phyloP scores from a whole-genome alignment of 768 basidiomycete genomes.

The Serendipita vermifera region DNA sequence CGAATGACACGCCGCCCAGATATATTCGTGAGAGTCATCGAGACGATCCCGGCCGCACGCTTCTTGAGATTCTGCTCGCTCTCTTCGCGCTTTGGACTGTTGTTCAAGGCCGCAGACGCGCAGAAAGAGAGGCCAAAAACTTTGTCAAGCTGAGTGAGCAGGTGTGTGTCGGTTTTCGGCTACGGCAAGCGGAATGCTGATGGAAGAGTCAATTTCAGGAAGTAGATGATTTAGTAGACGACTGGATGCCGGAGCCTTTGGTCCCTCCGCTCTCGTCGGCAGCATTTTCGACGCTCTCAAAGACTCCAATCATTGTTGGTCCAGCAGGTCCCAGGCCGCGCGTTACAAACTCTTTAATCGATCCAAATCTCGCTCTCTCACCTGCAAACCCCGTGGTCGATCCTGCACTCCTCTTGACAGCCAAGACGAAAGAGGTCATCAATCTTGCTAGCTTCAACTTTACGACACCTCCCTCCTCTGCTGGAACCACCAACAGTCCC shows the following conservation, averaged over 20 bases:
- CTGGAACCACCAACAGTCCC: not conserved
- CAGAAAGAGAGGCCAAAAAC: slow-evolving; percentile 71
- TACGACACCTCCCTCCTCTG: slow-evolving; percentile 54
- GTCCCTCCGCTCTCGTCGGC: slow-evolving; percentile 43
- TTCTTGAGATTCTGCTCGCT: slow-evolving; percentile 79
- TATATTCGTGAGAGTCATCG: slow-evolving; percentile 92
- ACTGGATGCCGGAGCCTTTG: slow-evolving; percentile 85
- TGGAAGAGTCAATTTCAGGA: slow-evolving; percentile 39
- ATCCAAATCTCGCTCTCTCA: not conserved
- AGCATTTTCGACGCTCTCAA: slow-evolving; percentile 56
- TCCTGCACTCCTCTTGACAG: slow-evolving; percentile 23
- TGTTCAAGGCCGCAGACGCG: slow-evolving; percentile 78
- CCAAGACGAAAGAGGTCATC: slow-evolving; percentile 46
- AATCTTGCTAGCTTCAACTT: slow-evolving; percentile 92
- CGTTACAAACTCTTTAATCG: slow-evolving; percentile 38
- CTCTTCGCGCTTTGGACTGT: slow-evolving; percentile 82
- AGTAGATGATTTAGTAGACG: slow-evolving; percentile 90
- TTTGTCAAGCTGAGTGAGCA: slow-evolving; percentile 87
- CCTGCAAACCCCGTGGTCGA: not conserved
- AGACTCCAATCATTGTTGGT: slow-evolving; percentile 67
- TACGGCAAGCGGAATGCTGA: not conserved
- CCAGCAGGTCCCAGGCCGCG: slow-evolving; percentile 68
- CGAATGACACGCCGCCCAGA: slow-evolving; percentile 28
- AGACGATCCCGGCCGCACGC: slow-evolving; percentile 85
- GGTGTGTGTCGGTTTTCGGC: slow-evolving; percentile 32